These are phyloP conservation scores for Alternaria sp. DNA, from an alignment of 2,329 filamentous ascomycete species.

Conservation along the genomic window DNA sequence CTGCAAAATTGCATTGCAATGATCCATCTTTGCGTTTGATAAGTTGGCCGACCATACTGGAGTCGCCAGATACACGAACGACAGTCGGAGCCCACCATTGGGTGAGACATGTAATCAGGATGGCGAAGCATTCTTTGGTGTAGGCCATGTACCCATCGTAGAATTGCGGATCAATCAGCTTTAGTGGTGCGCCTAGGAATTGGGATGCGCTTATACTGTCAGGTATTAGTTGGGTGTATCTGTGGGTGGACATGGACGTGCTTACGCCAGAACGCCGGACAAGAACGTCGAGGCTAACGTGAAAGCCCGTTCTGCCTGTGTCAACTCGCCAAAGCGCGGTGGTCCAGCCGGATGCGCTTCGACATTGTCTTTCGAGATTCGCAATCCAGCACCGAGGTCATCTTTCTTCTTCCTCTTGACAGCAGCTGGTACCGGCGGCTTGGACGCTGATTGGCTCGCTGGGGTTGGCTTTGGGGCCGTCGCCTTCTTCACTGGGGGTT, in stretches of 20 bases:
- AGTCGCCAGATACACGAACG: conserved; percentile 83
- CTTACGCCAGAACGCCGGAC: conserved; percentile 56
- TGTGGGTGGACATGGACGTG: background rate
- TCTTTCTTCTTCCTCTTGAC: conserved; percentile 42
- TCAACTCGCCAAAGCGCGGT: conserved; percentile 54
- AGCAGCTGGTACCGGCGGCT: conserved; percentile 19
- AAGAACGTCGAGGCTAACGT: conserved; percentile 58
- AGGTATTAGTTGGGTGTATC: conserved; percentile 17
- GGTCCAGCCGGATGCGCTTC: conserved; percentile 53
- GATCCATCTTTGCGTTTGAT: conserved; percentile 72
- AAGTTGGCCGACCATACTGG: conserved; percentile 77
- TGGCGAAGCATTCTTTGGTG: conserved; percentile 83
- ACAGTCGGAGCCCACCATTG: conserved; percentile 87
- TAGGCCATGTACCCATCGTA: conserved; percentile 88
- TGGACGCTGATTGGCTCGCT: conserved; percentile 21
- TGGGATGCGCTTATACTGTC: conserved; percentile 68
- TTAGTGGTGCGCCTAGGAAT: conserved; percentile 76
- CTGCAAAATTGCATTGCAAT: conserved; percentile 79
- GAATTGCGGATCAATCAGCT: conserved; percentile 75
- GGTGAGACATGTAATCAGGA: conserved; percentile 79
- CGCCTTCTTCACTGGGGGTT: background rate
- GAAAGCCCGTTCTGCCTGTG: conserved; percentile 58
- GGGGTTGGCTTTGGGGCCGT: background rate
- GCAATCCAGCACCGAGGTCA: conserved; percentile 52
- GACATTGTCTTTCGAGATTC: conserved; percentile 51